Evolutionary conservation across 257 asterid genomes (phyloP).

Genomic region (Penstemon newberryi): DNA sequence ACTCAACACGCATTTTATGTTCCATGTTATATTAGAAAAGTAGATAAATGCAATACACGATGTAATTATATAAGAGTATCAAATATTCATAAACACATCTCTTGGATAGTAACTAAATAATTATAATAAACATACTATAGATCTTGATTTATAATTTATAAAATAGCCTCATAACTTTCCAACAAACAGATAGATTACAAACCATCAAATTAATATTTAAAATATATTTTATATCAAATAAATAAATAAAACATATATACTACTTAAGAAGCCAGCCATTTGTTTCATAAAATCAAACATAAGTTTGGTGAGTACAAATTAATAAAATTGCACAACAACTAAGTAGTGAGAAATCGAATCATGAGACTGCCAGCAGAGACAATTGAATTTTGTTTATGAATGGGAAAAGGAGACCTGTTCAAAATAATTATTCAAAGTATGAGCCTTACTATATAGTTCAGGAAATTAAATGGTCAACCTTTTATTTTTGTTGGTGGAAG

Average conservation of each 20-base stretch:
- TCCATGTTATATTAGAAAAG: no score
- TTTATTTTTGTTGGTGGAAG: conserved; percentile 4
- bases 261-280: no score
- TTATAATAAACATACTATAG: not conserved
- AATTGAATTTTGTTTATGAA: not conserved
- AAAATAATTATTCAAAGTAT: not conserved
- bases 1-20: no score
- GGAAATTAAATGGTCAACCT: conserved; percentile 19
- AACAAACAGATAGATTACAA: not conserved
- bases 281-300: not conserved
- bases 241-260: no score
- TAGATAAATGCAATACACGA: no score
- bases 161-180: not conserved
- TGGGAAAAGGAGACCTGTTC: not conserved
- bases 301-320: not conserved
- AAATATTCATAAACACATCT: no score
- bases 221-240: no score
- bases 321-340: not conserved
- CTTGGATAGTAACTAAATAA: no score
- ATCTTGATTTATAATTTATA: not conserved
- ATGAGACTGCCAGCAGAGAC: not conserved
- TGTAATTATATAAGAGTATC: no score
- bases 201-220: no score
- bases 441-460: conserved; percentile 2
- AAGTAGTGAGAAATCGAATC: not conserved